A percentile compares a stretch with the other conserved stretches of the same genome.
These are phyloP conservation scores for Oidium heveae DNA, from an alignment of 2,329 filamentous ascomycete species.

Conservation along the genomic window DNA sequence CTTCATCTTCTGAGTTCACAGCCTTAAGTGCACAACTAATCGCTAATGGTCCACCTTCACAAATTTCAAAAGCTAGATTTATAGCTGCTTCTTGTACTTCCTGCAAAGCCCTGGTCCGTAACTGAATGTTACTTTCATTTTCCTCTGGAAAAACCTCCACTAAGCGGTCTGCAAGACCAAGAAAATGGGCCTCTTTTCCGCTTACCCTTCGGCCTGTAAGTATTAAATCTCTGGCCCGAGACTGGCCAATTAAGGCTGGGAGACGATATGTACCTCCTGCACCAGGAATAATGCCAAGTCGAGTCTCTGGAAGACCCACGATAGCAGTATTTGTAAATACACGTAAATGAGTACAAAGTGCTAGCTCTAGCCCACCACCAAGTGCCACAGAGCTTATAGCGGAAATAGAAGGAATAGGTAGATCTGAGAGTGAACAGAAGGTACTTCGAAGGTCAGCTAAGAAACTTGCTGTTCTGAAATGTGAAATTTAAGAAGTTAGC, in stretches of 20 bases:
- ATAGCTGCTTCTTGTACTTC: conserved; percentile 54
- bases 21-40: conserved; percentile 57
- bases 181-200: conserved; percentile 68
- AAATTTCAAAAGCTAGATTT: conserved; percentile 59
- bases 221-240: conserved; percentile 69
- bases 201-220: conserved; percentile 70
- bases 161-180: conserved; percentile 73
- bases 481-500: no score
- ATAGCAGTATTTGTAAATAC: conserved; percentile 57
- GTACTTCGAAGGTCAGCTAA: conserved; percentile 52
- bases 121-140: conserved; percentile 19
- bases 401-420: conserved; percentile 75
- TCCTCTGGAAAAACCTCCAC: conserved; percentile 57
- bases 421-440: conserved; percentile 42
- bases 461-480: conserved; percentile 61
- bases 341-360: conserved; percentile 69
- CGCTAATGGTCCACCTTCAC: conserved; percentile 68
- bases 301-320: conserved; percentile 73
- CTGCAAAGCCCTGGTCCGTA: conserved; percentile 34
- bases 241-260: conserved; percentile 52
- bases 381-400: conserved; percentile 69
- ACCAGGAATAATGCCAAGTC: conserved; percentile 81
- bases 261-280: conserved; percentile 82
- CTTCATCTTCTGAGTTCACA: conserved; percentile 45
- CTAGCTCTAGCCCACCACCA: conserved; percentile 82